Evolutionary conservation across 805 yeast genomes (phyloP).

Genomic region (Maudiozyma serrabonitensis): DNA sequence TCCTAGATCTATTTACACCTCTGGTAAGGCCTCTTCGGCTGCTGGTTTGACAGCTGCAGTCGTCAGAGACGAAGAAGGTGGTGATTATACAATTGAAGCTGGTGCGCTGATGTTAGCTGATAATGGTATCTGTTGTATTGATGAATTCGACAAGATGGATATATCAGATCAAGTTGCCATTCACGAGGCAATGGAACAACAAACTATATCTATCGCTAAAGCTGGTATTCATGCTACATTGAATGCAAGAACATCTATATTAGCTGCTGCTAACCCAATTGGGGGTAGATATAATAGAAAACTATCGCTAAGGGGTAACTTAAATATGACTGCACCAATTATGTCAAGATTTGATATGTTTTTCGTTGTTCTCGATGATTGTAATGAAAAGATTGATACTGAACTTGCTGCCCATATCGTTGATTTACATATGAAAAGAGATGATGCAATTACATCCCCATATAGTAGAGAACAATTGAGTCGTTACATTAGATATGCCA

Average conservation of each 20-base stretch:
- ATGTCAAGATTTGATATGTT: constrained; percentile 97
- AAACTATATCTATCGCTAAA: constrained; percentile 94
- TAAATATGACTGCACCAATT: constrained; percentile 95
- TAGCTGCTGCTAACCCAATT: constrained; percentile 98
- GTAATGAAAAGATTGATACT: constrained; percentile 84
- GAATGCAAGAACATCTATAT: constrained; percentile 90
- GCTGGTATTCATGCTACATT: constrained; percentile 98
- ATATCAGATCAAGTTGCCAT: constrained; percentile 91
- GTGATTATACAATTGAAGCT: constrained; percentile 95
- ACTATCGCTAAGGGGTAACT: constrained; percentile 70
- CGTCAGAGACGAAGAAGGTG: constrained; percentile 92
- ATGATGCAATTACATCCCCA: constrained; percentile 84
- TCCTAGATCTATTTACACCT: constrained; percentile 91
- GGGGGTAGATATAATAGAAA: constrained; percentile 95
- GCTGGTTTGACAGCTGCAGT: constrained; percentile 99
- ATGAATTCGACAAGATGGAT: constrained; percentile 98
- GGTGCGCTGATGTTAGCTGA: constrained; percentile 98
- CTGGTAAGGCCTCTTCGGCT: constrained; percentile 97
- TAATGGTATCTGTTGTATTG: constrained; percentile 96
- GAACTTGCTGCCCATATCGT: constrained; percentile 89
- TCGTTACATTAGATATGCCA: constrained; percentile 83
- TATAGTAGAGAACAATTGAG: constrained; percentile 79
- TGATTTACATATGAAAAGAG: constrained; percentile 81
- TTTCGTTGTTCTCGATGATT: constrained; percentile 89
- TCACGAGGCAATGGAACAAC: constrained; percentile 99